Evolutionary conservation across 257 asterid genomes (phyloP).

Genomic region (Solanum medicagineum): DNA sequence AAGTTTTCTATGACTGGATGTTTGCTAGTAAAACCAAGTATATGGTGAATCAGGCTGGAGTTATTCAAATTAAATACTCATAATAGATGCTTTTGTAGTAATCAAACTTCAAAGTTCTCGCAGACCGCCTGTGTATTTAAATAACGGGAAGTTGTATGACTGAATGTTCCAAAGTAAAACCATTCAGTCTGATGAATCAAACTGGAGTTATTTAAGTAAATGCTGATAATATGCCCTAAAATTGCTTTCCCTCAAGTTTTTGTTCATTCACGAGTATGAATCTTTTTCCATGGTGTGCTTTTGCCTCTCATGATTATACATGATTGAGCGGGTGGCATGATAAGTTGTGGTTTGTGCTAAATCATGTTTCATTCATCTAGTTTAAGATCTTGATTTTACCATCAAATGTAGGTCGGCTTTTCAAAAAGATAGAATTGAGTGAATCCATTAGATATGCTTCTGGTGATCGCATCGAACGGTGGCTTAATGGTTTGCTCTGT

Average conservation of each 20-base stretch:
- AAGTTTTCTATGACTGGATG: neutral
- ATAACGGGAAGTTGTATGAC: neutral
- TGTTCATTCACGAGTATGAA: neutral
- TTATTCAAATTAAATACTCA: neutral
- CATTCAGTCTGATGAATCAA: neutral
- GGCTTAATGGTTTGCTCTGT: conserved; percentile 85
- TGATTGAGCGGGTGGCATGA: neutral
- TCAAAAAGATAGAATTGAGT: conserved; percentile 74
- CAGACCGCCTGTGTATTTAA: neutral
- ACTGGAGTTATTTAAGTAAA: neutral
- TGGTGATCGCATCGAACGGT: conserved; percentile 82
- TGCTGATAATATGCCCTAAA: neutral
- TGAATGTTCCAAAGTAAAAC: neutral
- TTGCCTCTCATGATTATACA: neutral
- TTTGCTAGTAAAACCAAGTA: neutral
- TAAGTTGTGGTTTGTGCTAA: neutral
- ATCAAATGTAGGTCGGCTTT: conserved; percentile 56
- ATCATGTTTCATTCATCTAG: neutral
- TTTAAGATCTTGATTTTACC: neutral
- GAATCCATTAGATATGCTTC: conserved; percentile 98
- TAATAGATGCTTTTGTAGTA: neutral
- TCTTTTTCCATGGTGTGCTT: neutral
- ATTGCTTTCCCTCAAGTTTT: neutral
- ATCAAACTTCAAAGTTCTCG: neutral
- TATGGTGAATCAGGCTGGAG: neutral